Conservation (phyloP, 345 rosid species). For the Hibiscus syriacus region DNA sequence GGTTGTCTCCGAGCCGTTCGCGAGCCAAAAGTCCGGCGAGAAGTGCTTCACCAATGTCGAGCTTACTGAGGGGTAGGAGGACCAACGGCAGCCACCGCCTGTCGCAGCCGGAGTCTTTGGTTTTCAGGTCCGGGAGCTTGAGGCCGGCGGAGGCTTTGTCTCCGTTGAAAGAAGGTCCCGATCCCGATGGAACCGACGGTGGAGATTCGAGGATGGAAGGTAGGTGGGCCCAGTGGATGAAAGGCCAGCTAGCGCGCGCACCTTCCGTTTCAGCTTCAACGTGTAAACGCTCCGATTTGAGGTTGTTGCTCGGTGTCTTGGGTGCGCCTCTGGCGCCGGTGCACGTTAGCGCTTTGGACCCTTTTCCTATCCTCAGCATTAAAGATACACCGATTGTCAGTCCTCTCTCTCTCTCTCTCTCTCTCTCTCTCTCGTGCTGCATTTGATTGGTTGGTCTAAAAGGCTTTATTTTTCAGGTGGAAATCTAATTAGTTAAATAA, state of each 20-base stretch:
- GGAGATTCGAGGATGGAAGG: constrained; percentile 48
- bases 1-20: constrained; percentile 55
- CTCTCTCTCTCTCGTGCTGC: constrained; percentile 4
- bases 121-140: no score
- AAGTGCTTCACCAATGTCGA: no score
- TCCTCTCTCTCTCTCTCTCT: constrained; percentile 4
- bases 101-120: constrained; percentile 24
- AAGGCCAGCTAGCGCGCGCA: constrained; percentile 43
- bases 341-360: constrained; percentile 49
- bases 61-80: constrained; percentile 42
- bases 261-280: constrained; percentile 34
- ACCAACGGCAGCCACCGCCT: constrained; percentile 20
- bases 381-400: constrained; percentile 79
- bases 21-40: no score
- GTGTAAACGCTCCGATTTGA: no score
- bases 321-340: constrained; percentile 94
- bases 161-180: constrained; percentile 63
- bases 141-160: constrained; percentile 46
- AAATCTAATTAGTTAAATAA: no score
- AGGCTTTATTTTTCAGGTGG: no score
- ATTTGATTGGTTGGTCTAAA: background rate
- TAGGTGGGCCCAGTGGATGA: no score
- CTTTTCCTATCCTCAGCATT: constrained; percentile 63
- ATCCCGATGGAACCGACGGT: constrained; percentile 40
- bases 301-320: constrained; percentile 69